Evolutionary conservation across 140 eudicot genomes (phyloP).

Genomic region (Anethum foeniculum): DNA sequence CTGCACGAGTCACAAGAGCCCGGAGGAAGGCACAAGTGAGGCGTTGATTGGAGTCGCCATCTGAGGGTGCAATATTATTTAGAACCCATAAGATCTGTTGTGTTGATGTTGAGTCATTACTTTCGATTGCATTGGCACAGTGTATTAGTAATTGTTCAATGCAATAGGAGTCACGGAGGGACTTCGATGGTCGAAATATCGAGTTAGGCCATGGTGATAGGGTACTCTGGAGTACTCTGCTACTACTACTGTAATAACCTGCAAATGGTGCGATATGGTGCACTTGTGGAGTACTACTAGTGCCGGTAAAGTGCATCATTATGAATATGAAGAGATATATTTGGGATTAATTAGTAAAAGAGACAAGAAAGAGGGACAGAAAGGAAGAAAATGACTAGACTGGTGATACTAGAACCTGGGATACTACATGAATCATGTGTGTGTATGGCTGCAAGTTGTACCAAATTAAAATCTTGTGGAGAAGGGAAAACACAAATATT

Average conservation of each 20-base stretch:
- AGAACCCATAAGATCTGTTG: slow-evolving; percentile 98
- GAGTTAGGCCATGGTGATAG: slow-evolving; percentile 50
- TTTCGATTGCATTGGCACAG: slow-evolving; percentile 84
- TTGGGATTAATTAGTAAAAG: not conserved
- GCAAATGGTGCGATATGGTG: slow-evolving; percentile 40
- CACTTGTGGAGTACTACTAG: slow-evolving; percentile 26
- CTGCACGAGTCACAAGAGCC: slow-evolving; percentile 70
- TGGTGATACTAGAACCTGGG: slow-evolving; percentile 44
- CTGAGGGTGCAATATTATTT: slow-evolving; percentile 85
- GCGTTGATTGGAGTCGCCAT: slow-evolving; percentile 82
- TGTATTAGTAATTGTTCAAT: slow-evolving; percentile 83
- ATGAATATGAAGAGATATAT: slow-evolving; percentile 4
- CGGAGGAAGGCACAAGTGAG: slow-evolving; percentile 80
- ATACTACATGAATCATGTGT: slow-evolving; percentile 19
- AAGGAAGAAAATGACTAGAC: slow-evolving; percentile 65
- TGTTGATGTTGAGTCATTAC: slow-evolving; percentile 76
- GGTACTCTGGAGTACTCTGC: slow-evolving; percentile 20
- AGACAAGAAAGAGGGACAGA: slow-evolving; percentile 9
- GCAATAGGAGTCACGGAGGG: slow-evolving; percentile 64
- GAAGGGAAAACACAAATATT: slow-evolving; percentile 25
- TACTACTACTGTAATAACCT: slow-evolving; percentile 16
- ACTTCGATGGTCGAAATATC: slow-evolving; percentile 39
- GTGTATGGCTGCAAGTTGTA: slow-evolving; percentile 35
- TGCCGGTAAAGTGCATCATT: slow-evolving; percentile 73
- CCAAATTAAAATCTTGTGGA: slow-evolving; percentile 7